phyloP scores from a whole-genome alignment of 352 stramenopile species.

The Phytophthora vignae region DNA sequence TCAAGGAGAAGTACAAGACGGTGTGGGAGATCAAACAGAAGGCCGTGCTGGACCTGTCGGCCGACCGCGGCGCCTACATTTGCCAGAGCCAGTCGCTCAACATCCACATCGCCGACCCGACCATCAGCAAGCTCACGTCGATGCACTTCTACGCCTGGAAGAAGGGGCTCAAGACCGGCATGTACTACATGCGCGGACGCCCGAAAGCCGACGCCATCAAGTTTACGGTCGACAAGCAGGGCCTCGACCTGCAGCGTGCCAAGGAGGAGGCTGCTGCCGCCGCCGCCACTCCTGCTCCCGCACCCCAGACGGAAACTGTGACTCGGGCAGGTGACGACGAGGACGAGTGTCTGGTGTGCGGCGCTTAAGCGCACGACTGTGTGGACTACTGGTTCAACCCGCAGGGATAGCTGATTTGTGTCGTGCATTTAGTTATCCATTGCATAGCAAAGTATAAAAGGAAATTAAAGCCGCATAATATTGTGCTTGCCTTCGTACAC shows the following conservation, averaged over 20 bases:
- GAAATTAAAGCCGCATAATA: constrained; percentile 7
- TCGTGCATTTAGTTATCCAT: neutral
- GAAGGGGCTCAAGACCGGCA: constrained; percentile 99
- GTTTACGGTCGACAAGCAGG: constrained; percentile 99
- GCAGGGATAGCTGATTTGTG: neutral
- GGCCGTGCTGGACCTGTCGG: constrained; percentile 97
- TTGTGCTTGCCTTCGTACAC: neutral
- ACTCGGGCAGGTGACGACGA: constrained; percentile 64
- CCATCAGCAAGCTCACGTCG: constrained; percentile 97
- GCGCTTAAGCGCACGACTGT: constrained; percentile 50
- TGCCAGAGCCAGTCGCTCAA: constrained; percentile 98
- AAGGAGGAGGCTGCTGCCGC: constrained; percentile 27
- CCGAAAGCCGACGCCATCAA: constrained; percentile 99
- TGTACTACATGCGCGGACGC: constrained; percentile 99
- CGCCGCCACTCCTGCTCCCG: neutral
- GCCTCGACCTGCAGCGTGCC: constrained; percentile 59
- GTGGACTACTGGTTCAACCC: neutral
- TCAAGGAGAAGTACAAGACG: constrained; percentile 99
- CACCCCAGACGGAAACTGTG: constrained; percentile 54
- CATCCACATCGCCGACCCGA: constrained; percentile 99
- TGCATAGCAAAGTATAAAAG: constrained; percentile 2
- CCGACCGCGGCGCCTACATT: constrained; percentile 98
- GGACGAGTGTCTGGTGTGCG: constrained; percentile 81
- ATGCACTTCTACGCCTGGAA: constrained; percentile 99
- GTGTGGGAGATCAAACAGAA: constrained; percentile 99